A percentile compares a stretch with the other conserved stretches of the same genome.
These are phyloP conservation scores for Penicillium aurantiogriseum DNA, from an alignment of 2,329 filamentous ascomycete genomes.

Conservation along the genomic window DNA sequence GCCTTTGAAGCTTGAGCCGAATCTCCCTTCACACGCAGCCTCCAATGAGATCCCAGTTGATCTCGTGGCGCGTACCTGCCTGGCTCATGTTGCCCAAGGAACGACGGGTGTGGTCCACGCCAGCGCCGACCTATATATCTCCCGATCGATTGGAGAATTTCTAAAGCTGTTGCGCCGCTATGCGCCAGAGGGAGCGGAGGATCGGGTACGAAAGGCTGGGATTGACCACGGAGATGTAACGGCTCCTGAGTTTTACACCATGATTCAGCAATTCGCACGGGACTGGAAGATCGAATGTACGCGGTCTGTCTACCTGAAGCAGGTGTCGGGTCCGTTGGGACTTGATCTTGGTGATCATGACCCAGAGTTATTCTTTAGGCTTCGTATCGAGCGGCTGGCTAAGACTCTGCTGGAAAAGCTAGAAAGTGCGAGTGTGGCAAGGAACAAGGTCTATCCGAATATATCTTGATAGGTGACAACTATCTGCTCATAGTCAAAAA, in stretches of 20 bases:
- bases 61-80: conserved; percentile 14
- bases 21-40: conserved; percentile 1
- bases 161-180: background rate
- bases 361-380: conserved; percentile 3
- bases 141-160: background rate
- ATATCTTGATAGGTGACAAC: background rate
- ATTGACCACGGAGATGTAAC: conserved; percentile 2
- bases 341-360: conserved; percentile 7
- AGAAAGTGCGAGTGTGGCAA: background rate
- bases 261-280: conserved; percentile 6
- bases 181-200: background rate
- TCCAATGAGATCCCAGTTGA: conserved; percentile 23
- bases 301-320: conserved; percentile 1
- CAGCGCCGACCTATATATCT: conserved; percentile 3
- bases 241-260: conserved; percentile 2
- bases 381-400: conserved; percentile 1
- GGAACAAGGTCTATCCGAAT: conserved; percentile 19
- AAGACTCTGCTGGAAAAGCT: background rate
- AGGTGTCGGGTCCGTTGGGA: background rate
- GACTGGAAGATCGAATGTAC: conserved; percentile 11
- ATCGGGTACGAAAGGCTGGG: background rate
- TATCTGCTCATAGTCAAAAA: too few relatives aligned
- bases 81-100: conserved; percentile 15
- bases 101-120: conserved; percentile 17
- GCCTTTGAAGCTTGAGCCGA: background rate